Evolutionary conservation across 352 stramenopile genomes (phyloP).

Genomic region (Globisporangium solare): DNA sequence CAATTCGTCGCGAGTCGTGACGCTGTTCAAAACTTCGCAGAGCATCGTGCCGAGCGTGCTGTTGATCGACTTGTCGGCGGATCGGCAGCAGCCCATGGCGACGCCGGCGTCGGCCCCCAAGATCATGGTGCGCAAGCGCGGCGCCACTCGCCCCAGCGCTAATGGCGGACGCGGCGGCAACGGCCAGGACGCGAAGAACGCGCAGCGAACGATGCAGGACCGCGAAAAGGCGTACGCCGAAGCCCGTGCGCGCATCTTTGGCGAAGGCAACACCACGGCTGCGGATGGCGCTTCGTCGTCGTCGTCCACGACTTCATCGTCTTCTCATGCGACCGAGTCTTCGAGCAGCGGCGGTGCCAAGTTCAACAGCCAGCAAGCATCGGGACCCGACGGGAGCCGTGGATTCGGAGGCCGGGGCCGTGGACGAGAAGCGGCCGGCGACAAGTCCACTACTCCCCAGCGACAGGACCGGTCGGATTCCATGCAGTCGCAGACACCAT

Average conservation of each 20-base stretch:
- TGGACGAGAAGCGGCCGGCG: conserved; percentile 1
- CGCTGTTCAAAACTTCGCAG: conserved; percentile 83
- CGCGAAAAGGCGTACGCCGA: conserved; percentile 93
- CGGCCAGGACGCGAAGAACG: conserved; percentile 31
- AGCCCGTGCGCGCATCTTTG: conserved; percentile 93
- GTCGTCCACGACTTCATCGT: conserved; percentile 15
- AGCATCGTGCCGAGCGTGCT: conserved; percentile 73
- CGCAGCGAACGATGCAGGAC: conserved; percentile 81
- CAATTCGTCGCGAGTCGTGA: conserved; percentile 78
- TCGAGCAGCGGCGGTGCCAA: conserved; percentile 6
- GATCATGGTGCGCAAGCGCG: conserved; percentile 91
- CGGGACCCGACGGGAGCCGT: conserved; percentile 49
- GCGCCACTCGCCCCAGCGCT: conserved; percentile 23
- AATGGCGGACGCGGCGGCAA: conserved; percentile 22
- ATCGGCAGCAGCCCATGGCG: conserved; percentile 52
- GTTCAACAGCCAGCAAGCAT: conserved; percentile 38
- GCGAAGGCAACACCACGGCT: conserved; percentile 38
- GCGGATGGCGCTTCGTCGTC: conserved; percentile 20
- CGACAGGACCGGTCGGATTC: neutral
- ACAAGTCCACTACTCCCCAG: neutral
- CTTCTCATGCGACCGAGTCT: conserved; percentile 6
- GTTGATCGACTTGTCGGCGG: conserved; percentile 84
- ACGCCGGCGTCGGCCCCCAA: conserved; percentile 80
- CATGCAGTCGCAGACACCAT: neutral
- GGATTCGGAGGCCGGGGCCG: conserved; percentile 27